Evolutionary conservation across 306 rosid genomes (phyloP).

Genomic region (Ormosia emarginata): DNA sequence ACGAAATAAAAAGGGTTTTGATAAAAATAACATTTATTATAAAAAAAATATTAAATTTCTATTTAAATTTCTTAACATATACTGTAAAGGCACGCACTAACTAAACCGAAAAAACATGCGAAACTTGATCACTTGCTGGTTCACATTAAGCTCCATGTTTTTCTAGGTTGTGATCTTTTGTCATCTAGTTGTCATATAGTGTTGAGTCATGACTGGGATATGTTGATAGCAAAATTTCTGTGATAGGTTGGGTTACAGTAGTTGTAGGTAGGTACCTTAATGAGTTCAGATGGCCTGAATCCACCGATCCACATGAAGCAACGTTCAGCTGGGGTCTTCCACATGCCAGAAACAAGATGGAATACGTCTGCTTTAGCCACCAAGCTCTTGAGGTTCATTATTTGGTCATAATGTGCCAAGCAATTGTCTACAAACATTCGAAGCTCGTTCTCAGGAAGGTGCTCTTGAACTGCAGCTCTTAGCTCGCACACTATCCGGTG

Average conservation of each 20-base stretch:
- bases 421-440: conserved; percentile 68
- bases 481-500: conserved; percentile 76
- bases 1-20: not conserved
- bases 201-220: not conserved
- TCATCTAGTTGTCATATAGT: conserved; percentile 22
- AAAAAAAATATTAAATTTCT: too few relatives aligned
- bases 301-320: conserved; percentile 99
- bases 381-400: conserved; percentile 63
- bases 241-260: not conserved
- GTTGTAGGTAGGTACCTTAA: conserved; percentile 52
- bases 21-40: too few relatives aligned
- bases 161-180: not conserved
- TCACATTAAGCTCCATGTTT: not conserved
- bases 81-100: too few relatives aligned
- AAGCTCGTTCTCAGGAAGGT: conserved; percentile 72
- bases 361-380: conserved; percentile 75
- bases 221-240: not conserved
- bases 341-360: conserved; percentile 83
- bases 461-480: conserved; percentile 86
- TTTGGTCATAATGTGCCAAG: conserved; percentile 70
- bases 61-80: too few relatives aligned
- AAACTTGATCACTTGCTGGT: not conserved
- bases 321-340: conserved; percentile 94
- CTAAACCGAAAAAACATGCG: too few relatives aligned
- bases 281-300: conserved; percentile 83